A percentile compares a stretch with the other conserved stretches of the same genome.
Conservation (phyloP, 257 asterid genomes). For the Nicotiana otophora region DNA sequence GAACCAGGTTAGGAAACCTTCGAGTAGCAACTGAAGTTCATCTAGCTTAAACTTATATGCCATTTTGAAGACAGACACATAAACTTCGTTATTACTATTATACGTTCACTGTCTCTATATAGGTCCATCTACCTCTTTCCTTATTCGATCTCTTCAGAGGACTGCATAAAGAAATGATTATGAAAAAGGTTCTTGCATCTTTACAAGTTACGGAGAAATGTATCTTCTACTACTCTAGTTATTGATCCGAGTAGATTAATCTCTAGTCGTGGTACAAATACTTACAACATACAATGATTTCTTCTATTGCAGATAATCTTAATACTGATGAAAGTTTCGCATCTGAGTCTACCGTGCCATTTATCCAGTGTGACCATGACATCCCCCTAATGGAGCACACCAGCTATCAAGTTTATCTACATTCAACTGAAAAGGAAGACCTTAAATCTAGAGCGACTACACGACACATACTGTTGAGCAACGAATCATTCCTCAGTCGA, state of each 20-base stretch:
- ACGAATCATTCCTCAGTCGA: constrained; percentile 23
- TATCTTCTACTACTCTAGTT: background rate
- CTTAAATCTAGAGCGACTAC: constrained; percentile 12
- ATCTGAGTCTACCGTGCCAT: constrained; percentile 15
- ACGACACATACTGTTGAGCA: constrained; percentile 33
- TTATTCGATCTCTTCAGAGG: background rate
- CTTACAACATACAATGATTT: background rate
- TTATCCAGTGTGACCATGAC: constrained; percentile 10
- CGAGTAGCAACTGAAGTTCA: background rate
- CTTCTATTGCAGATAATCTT: constrained; percentile 34
- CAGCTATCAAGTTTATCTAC: background rate
- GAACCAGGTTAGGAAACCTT: background rate
- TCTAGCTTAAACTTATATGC: background rate
- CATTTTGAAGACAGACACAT: background rate
- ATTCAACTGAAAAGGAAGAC: constrained; percentile 14
- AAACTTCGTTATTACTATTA: background rate
- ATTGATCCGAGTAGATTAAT: background rate
- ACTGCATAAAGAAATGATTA: background rate
- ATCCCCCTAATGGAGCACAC: constrained; percentile 12
- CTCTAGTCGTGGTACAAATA: background rate
- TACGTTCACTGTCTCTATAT: background rate
- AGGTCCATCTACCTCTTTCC: background rate
- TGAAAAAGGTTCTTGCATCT: background rate
- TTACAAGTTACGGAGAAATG: background rate
- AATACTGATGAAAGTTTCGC: constrained; percentile 15